Conservation (phyloP, 768 basidiomycete genomes). For the Tulasnella sp. region DNA sequence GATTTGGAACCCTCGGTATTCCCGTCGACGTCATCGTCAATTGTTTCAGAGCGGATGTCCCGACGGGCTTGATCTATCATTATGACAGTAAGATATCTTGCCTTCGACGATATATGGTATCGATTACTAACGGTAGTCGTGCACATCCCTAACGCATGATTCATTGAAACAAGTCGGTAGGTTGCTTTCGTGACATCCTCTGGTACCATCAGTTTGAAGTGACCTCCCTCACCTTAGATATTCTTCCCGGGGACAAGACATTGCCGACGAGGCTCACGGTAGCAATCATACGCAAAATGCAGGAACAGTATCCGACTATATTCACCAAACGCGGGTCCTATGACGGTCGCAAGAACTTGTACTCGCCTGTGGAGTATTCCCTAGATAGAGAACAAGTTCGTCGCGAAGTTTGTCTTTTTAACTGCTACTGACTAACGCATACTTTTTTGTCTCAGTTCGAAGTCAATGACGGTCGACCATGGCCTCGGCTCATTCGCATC, state of each 20-base stretch:
- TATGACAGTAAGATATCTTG: conserved; percentile 65
- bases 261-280: background rate
- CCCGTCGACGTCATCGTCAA: conserved; percentile 55
- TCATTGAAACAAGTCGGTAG: background rate
- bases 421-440: background rate
- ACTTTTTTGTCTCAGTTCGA: background rate
- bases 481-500: background rate
- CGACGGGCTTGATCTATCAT: conserved; percentile 68
- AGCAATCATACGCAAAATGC: conserved; percentile 64
- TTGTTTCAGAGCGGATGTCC: conserved; percentile 65
- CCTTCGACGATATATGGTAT: background rate
- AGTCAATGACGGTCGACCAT: background rate
- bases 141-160: background rate
- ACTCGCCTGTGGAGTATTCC: conserved; percentile 62
- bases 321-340: conserved; percentile 77
- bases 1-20: conserved; percentile 62
- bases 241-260: background rate
- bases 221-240: background rate
- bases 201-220: background rate
- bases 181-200: background rate
- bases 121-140: background rate
- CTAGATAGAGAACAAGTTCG: conserved; percentile 43
- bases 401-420: background rate
- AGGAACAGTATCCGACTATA: conserved; percentile 57
- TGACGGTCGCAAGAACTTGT: conserved; percentile 80